Evolutionary conservation across 345 rosid genomes (phyloP).

Genomic region (Moringa oleifera): DNA sequence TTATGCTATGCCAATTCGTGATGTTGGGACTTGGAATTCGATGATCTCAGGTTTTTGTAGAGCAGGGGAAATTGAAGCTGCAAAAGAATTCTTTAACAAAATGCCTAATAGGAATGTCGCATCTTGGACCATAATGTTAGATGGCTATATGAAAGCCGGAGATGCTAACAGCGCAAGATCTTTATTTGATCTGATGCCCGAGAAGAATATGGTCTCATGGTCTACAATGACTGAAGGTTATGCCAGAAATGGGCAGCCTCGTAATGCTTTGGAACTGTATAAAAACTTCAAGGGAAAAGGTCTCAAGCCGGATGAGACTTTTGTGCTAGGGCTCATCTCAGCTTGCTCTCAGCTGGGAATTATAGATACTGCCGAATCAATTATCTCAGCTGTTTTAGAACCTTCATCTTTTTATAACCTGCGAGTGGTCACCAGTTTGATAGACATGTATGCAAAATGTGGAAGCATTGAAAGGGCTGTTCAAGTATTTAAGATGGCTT

Average conservation of each 20-base stretch:
- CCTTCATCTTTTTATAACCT: conserved; percentile 1
- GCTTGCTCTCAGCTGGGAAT: conserved; percentile 32
- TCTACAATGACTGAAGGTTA: conserved; percentile 25
- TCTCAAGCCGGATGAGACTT: conserved; percentile 22
- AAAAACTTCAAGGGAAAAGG: conserved; percentile 15
- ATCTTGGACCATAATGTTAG: conserved; percentile 32
- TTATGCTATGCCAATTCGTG: conserved; percentile 19
- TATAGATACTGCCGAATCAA: conserved; percentile 12
- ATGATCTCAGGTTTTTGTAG: conserved; percentile 29
- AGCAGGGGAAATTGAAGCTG: conserved; percentile 17
- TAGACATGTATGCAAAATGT: conserved; percentile 59
- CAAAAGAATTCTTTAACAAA: conserved; percentile 17
- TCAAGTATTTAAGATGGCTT: conserved; percentile 20
- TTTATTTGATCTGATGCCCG: conserved; percentile 29
- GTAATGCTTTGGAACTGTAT: conserved; percentile 27
- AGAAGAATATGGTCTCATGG: conserved; percentile 26
- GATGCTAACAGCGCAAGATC: conserved; percentile 20
- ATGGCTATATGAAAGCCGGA: conserved; percentile 27
- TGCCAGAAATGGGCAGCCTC: conserved; percentile 29
- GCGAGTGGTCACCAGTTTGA: conserved; percentile 29
- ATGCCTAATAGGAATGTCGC: conserved; percentile 24
- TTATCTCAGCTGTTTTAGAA: conserved; percentile 7
- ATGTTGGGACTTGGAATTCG: conserved; percentile 23
- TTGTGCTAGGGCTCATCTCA: conserved; percentile 24
- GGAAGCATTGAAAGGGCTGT: conserved; percentile 26